A percentile compares a stretch with the other conserved stretches of the same genome.
These are phyloP conservation scores for Salinomyces thailandicus DNA, from an alignment of 2,329 filamentous ascomycete species.

Conservation along the genomic window DNA sequence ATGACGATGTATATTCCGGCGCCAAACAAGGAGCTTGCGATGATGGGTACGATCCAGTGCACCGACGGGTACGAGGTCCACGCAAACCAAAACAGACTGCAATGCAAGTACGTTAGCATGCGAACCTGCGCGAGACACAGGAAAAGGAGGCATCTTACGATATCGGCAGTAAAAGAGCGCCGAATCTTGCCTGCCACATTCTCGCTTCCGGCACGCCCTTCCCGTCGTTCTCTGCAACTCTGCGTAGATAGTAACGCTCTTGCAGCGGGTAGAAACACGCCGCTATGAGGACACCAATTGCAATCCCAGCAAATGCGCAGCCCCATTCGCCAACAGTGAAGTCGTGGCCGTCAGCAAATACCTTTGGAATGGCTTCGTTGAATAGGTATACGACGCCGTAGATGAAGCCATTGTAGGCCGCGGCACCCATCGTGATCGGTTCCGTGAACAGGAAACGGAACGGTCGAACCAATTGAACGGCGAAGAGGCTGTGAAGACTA, in stretches of 20 bases:
- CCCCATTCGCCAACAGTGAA: conserved; percentile 23
- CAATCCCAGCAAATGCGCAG: conserved; percentile 16
- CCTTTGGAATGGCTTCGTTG: conserved; percentile 40
- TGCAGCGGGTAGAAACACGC: conserved; percentile 36
- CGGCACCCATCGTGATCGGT: conserved; percentile 37
- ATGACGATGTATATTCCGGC: conserved; percentile 41
- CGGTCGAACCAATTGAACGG: conserved; percentile 36
- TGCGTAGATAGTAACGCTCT: conserved; percentile 31
- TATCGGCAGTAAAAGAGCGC: conserved; percentile 14
- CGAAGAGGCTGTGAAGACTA: conserved; percentile 30
- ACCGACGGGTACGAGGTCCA: conserved; percentile 21
- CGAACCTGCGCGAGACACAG: not conserved
- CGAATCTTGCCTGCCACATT: conserved; percentile 15
- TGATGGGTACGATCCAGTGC: conserved; percentile 32
- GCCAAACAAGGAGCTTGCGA: conserved; percentile 39
- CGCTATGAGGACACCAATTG: conserved; percentile 16
- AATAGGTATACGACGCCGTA: conserved; percentile 42
- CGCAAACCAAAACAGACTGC: conserved; percentile 16
- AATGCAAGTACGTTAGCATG: not conserved
- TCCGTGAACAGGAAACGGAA: conserved; percentile 39
- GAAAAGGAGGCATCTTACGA: not conserved
- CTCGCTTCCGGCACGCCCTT: conserved; percentile 22
- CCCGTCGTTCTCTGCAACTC: conserved; percentile 12
- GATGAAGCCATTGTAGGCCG: conserved; percentile 40
- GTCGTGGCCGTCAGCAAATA: conserved; percentile 35